Base-by-base conservation (phyloP, 2,329 filamentous ascomycete species). In the Simplicillium aogashimaense region DNA sequence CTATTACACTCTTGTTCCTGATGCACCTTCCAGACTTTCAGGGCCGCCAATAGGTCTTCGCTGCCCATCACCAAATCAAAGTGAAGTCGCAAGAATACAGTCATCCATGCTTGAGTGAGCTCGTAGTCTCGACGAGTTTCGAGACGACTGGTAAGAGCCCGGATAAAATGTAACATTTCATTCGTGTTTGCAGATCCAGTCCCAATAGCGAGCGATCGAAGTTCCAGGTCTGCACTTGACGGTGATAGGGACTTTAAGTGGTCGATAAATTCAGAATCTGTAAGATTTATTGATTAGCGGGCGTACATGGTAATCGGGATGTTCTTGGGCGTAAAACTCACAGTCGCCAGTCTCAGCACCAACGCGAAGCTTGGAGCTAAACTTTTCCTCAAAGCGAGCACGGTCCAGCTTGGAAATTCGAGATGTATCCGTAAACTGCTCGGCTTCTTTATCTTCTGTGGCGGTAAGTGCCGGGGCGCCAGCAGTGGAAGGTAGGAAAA, bases 21-120 rank as follows among this genome's bases (percentile, higher is more conserved):
- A 52, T 83, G 77, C 20, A 61, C 62, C 58, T 81, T 81, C 86
- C 87, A 95, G 50, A 74, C 70, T 39, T 62, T 60, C 44, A 95
- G 61, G 36, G 75, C 76, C 1, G 61, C 65, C 35, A 78, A 67
- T 12, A 90, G 59, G 25, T 59, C 52, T 47, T 66, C 63, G 58
- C 53, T 74, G 55, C 64, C 69, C 63, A 66, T 66, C 33, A 75
- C 61, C 30, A 70, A 47, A 47, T 78, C 74, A 46, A 74, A 75
- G 60, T 97, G 90, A 32, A 95, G 66, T 36, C 81, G 76, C 43
- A 98, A 58, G 54, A 97, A 94, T 1, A 97, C 90, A 2, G 83
- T 81, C 88, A 98, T 97, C 90, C 92, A 98, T 1, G 88, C 87
- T 61, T 97, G 89, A 13, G 87, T 84, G 31, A 98, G 72, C 63